Evolutionary conservation across 2,329 filamentous ascomycete genomes (phyloP), one percentile per base, ranked within the genome.

Genomic region (Niveomyces coronatus): DNA sequence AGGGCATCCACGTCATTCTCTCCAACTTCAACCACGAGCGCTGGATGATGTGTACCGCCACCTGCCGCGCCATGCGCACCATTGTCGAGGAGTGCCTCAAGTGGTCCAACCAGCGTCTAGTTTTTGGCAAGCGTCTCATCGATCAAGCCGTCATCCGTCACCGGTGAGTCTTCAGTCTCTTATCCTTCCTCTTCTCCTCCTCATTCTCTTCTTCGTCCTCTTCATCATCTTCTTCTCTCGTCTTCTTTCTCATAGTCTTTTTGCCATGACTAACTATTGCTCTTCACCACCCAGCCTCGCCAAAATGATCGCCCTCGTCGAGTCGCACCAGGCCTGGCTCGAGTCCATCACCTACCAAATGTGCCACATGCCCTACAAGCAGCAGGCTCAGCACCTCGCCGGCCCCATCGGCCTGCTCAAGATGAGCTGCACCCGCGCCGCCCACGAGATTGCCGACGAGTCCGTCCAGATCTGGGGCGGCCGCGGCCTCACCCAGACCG

Each of bases 21-120:
- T 77, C 74, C 62, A 93, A 93, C 64, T 93, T 93, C 65, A 91
- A 91, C 68, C 84, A 91, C 62, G 84, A 87, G 64, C 73, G 83
- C 22, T 86, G 82, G 71, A 80, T 73, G 61, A 85, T 88, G 81
- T 67, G 68, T 40, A 79, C 75, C 47, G 76, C 64, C 35, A 75
- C 79, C 4, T 69, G 80, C 43, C 77, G 82, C 35, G 68, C 72
- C 59, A 76, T 70, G 38, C 73, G 84, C 45, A 71, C 71, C 2
- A 73, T 89, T 11, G 78, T 85, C 10, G 85, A 93, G 57, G 85
- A 93, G 55, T 89, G 79, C 51, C 64, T 93, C 45, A 91, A 91
- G 58, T 94, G 87, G 86, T 71, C 79, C 22, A 85, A 91, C 64
- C 87, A 94, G 62, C 79, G 85, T 35, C 68, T 87, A 18, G 84